Evolutionary conservation across 2,329 filamentous ascomycete genomes (phyloP).

Genomic region (Aspergillus flavus): DNA sequence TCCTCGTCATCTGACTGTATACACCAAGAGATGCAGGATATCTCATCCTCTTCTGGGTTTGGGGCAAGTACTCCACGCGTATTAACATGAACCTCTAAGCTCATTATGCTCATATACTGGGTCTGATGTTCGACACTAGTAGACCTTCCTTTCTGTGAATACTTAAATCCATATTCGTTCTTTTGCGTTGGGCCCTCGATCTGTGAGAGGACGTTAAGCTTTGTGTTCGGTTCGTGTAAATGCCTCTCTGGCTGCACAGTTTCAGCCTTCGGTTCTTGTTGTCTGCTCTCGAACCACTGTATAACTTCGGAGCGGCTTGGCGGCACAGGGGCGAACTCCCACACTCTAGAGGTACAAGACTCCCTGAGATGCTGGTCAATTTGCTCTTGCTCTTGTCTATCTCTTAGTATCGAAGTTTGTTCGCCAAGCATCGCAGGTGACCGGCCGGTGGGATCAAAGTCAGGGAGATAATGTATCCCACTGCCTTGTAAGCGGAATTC

Average conservation of each 20-base stretch:
- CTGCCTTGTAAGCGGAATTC: constrained; percentile 78
- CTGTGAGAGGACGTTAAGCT: constrained; percentile 65
- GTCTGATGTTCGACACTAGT: constrained; percentile 80
- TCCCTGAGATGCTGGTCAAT: constrained; percentile 56
- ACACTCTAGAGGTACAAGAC: constrained; percentile 66
- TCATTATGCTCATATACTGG: constrained; percentile 97
- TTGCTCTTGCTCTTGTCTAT: constrained; percentile 56
- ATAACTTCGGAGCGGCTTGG: constrained; percentile 72
- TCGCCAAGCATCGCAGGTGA: constrained; percentile 60
- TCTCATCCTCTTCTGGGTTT: constrained; percentile 86
- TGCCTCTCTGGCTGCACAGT: constrained; percentile 9
- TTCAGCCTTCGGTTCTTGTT: constrained; percentile 18
- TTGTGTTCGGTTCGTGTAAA: constrained; percentile 20
- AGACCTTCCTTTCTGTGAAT: constrained; percentile 73
- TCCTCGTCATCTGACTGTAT: constrained; percentile 73
- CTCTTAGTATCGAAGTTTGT: constrained; percentile 49
- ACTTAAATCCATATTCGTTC: constrained; percentile 81
- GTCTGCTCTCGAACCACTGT: constrained; percentile 61
- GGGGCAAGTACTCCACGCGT: constrained; percentile 78
- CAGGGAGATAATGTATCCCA: constrained; percentile 76
- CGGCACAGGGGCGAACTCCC: constrained; percentile 74
- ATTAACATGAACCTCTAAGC: constrained; percentile 88
- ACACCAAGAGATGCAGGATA: constrained; percentile 89
- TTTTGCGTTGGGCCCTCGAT: constrained; percentile 86
- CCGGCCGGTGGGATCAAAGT: constrained; percentile 68